Conservation (phyloP, 352 stramenopile species). For the Pythium brachiatum region DNA sequence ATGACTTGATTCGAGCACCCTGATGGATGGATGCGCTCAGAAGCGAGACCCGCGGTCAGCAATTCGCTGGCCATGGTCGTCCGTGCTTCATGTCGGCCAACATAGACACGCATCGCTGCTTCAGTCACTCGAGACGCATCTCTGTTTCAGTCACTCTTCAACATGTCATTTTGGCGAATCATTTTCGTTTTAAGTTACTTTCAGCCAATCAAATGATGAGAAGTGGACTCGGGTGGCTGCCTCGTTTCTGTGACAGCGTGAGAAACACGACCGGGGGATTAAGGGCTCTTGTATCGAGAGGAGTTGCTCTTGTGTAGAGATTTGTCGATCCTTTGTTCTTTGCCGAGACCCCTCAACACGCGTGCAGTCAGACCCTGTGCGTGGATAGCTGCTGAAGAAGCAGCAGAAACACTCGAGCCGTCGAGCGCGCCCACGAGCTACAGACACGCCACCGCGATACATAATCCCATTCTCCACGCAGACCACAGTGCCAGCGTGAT, state of each 20-base stretch:
- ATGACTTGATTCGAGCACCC: no score
- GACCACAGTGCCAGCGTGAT: background rate
- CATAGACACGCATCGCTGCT: background rate
- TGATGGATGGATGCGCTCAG: background rate
- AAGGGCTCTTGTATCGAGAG: conserved; percentile 4
- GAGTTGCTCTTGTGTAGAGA: conserved; percentile 9
- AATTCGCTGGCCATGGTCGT: background rate
- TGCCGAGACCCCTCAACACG: background rate
- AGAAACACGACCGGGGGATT: background rate
- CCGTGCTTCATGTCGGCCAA: background rate
- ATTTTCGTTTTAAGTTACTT: background rate
- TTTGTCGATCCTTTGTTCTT: conserved; percentile 19
- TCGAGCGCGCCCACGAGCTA: background rate
- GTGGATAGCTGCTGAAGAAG: background rate
- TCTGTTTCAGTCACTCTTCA: no score
- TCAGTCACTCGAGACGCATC: background rate
- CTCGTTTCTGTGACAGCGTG: background rate
- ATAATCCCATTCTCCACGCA: background rate
- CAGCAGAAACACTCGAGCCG: background rate
- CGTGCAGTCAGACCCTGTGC: background rate
- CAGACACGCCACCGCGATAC: background rate
- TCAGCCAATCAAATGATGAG: conserved; percentile 2
- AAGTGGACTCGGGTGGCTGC: conserved; percentile 6
- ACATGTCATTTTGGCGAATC: conserved; percentile 11
- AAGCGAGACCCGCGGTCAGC: background rate